Evolutionary conservation across 495 filamentous ascomycete genomes (phyloP), one percentile per base, ranked within the genome.

Genomic region (Trichoderma virens): DNA sequence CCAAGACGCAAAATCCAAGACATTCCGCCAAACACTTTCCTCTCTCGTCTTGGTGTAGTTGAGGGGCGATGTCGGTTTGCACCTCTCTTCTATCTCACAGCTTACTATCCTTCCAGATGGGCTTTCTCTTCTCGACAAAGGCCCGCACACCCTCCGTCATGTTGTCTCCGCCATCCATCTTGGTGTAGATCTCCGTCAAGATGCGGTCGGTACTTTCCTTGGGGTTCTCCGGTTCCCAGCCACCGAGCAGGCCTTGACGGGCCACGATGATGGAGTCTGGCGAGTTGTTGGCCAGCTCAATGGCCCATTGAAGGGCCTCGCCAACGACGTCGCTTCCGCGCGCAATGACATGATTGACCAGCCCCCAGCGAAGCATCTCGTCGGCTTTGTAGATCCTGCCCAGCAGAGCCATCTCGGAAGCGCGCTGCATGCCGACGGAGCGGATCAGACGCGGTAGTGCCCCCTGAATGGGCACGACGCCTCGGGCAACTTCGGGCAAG

Each of bases 91-190:
- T 18, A 16, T 27, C n/a, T 69, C 70, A 96, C 69, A 95, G 70
- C 76, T 92, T 93, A 70, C 85, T 88, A 71, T 86, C 79, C 70
- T 80, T 80, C 90, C 91, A 93, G 61, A 74, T 79, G 27, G 89
- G 84, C 72, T 82, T 79, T 74, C 90, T 79, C 75, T 85, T 91
- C 83, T 92, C 90, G 65, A 89, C 84, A 83, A 95, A 95, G 64
- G 88, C 88, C 74, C 71, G 80, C 43, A 94, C 79, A 0, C 90
- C 91, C 76, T 95, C 91, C 66, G 75, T 80, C 72, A 90, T 88
- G 77, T 94, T 94, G 70, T 86, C 83, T 18, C 89, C 90, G 20
- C 68, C 76, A 47, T 86, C 78, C 62, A 96, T 77, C 65, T 74
- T 73, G 61, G 67, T 72, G 70, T 83, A 92, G 82, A 83, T 80